Conservation (phyloP, 352 stramenopile genomes). For the Globisporangium solare region DNA sequence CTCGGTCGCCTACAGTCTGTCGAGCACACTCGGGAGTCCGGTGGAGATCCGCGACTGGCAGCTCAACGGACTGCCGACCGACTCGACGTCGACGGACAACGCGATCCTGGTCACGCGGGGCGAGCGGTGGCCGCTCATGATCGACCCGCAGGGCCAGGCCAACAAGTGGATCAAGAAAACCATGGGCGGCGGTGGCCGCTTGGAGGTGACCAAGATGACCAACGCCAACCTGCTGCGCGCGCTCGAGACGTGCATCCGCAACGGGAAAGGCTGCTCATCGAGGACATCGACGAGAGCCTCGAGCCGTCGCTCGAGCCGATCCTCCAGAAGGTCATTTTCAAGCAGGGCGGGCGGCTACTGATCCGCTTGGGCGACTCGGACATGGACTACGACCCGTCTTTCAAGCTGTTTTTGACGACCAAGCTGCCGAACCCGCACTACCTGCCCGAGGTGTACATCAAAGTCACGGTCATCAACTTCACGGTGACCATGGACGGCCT, state of each 20-base stretch:
- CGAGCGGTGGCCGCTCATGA: constrained; percentile 93
- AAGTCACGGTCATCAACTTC: constrained; percentile 96
- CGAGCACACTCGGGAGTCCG: constrained; percentile 77
- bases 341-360: constrained; percentile 82
- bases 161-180: constrained; percentile 95
- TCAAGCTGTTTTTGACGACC: constrained; percentile 92
- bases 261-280: constrained; percentile 88
- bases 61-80: constrained; percentile 87
- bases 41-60: constrained; percentile 93
- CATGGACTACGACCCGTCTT: constrained; percentile 90
- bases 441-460: constrained; percentile 94
- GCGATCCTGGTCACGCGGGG: constrained; percentile 89
- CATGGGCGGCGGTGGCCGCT: constrained; percentile 24
- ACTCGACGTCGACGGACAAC: constrained; percentile 91
- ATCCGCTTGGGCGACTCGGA: constrained; percentile 91
- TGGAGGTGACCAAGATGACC: constrained; percentile 89
- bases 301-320: constrained; percentile 92
- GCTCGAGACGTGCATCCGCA: constrained; percentile 91
- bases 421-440: constrained; percentile 94
- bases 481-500: constrained; percentile 93
- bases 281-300: constrained; percentile 91
- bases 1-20: constrained; percentile 65
- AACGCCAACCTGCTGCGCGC: constrained; percentile 87
- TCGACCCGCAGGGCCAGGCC: constrained; percentile 91
- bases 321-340: constrained; percentile 91